A percentile compares a stretch with the other conserved stretches of the same genome.
These are phyloP conservation scores for Emergomyces orientalis DNA, from an alignment of 2,329 filamentous ascomycete species.

Conservation along the genomic window DNA sequence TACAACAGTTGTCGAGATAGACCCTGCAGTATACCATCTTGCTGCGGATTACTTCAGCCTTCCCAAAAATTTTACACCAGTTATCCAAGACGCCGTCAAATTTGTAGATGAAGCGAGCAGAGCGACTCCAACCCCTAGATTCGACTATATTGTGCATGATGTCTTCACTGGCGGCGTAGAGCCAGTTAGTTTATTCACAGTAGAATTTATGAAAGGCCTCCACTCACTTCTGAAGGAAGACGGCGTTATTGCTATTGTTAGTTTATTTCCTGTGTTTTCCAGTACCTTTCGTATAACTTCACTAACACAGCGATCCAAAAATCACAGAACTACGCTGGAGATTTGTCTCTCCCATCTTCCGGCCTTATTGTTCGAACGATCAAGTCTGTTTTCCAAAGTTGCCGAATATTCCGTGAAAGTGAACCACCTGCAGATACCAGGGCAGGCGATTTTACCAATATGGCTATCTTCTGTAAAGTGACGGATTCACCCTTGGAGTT, in stretches of 20 bases:
- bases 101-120: slow-evolving; percentile 49
- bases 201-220: slow-evolving; percentile 69
- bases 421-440: slow-evolving; percentile 43
- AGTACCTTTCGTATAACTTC: slow-evolving; percentile 1
- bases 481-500: slow-evolving; percentile 51
- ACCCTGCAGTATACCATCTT: slow-evolving; percentile 77
- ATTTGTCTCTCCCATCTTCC: slow-evolving; percentile 67
- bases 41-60: slow-evolving; percentile 76
- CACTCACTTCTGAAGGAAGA: slow-evolving; percentile 61
- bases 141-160: slow-evolving; percentile 92
- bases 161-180: slow-evolving; percentile 96
- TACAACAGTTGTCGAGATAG: slow-evolving; percentile 91
- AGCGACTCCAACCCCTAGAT: slow-evolving; percentile 43
- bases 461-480: slow-evolving; percentile 90
- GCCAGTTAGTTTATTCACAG: slow-evolving; percentile 76
- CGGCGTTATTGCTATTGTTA: slow-evolving; percentile 79
- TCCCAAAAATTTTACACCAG: slow-evolving; percentile 64
- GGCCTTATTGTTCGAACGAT: slow-evolving; percentile 76
- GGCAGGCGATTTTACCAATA: slow-evolving; percentile 75
- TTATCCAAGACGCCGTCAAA: slow-evolving; percentile 71
- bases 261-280: slow-evolving; percentile 24
- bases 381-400: slow-evolving; percentile 70
- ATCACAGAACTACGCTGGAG: slow-evolving; percentile 81
- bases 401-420: slow-evolving; percentile 80
- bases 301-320: not conserved